phyloP scores from a whole-genome alignment of 164 flowering plant genomes.

The Magnolia sinica region DNA sequence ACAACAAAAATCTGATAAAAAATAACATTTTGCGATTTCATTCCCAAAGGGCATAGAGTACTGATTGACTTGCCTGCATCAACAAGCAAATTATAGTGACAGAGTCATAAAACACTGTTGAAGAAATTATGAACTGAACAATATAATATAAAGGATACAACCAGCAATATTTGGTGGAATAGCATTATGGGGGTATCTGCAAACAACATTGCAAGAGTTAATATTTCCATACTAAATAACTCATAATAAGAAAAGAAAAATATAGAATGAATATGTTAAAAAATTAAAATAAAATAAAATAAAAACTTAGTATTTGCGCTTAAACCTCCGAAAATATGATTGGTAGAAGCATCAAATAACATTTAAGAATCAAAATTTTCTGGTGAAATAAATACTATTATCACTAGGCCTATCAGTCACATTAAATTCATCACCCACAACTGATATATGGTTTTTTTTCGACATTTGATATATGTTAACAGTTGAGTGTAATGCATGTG shows the following conservation, averaged over 20 bases:
- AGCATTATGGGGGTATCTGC: constrained; percentile 21
- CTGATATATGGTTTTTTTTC: no score
- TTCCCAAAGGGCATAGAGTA: no score
- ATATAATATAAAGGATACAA: constrained; percentile 14
- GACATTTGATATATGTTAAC: background rate
- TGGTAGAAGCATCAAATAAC: background rate
- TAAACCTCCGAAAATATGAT: background rate
- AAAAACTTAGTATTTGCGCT: background rate
- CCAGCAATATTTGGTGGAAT: constrained; percentile 20
- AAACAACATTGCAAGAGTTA: background rate
- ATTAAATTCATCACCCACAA: background rate
- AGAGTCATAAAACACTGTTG: background rate
- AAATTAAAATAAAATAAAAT: background rate
- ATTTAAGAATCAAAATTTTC: background rate
- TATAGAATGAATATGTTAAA: background rate
- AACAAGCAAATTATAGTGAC: background rate
- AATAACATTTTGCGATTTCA: no score
- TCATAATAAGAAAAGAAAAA: background rate
- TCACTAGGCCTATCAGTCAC: background rate
- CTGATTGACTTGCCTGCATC: background rate
- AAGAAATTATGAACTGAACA: background rate
- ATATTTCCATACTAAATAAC: background rate
- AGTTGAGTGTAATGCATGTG: background rate
- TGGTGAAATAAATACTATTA: background rate
- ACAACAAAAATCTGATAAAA: no score